Percentiles rank a stretch among this genome's conserved stretches.
These are phyloP conservation scores for Penicillium capsulatum DNA, from an alignment of 2,329 filamentous ascomycete species.

Conservation along the genomic window DNA sequence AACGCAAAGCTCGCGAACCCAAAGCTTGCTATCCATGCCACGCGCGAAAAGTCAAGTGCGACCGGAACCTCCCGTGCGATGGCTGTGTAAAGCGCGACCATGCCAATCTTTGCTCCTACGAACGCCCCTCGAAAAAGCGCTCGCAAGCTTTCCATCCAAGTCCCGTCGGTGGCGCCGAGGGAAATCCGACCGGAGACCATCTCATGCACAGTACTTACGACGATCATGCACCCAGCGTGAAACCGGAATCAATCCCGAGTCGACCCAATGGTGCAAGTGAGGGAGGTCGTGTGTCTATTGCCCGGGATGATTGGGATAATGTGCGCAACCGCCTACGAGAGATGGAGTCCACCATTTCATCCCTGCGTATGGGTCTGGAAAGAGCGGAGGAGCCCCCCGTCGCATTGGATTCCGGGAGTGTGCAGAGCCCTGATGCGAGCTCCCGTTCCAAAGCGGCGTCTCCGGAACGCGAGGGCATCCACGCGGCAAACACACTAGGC, in stretches of 20 bases:
- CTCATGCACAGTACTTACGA: conserved; percentile 18
- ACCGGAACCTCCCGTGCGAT: conserved; percentile 48
- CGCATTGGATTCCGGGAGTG: conserved; percentile 29
- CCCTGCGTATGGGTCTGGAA: conserved; percentile 39
- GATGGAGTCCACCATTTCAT: conserved; percentile 42
- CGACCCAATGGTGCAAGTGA: conserved; percentile 13
- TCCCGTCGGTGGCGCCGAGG: conserved; percentile 12
- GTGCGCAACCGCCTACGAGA: conserved; percentile 41
- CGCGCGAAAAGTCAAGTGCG: conserved; percentile 48
- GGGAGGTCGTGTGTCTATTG: conserved; percentile 34
- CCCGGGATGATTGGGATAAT: conserved; percentile 45
- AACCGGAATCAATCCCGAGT: conserved; percentile 20
- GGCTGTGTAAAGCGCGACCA: conserved; percentile 49
- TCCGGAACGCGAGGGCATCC: conserved; percentile 53
- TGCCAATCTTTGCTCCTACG: conserved; percentile 48
- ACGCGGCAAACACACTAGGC: conserved; percentile 57
- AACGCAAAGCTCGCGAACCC: conserved; percentile 47
- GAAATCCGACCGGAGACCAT: conserved; percentile 10
- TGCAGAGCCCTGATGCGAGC: conserved; percentile 30
- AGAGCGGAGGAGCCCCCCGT: conserved; percentile 31
- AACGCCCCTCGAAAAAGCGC: conserved; percentile 47
- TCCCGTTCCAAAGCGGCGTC: conserved; percentile 33
- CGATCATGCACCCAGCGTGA: conserved; percentile 16
- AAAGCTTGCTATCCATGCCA: conserved; percentile 47
- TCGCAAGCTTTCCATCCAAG: conserved; percentile 25